Conservation (phyloP, 1,284 basidiomycete species). For the Porodaedalea pini region DNA sequence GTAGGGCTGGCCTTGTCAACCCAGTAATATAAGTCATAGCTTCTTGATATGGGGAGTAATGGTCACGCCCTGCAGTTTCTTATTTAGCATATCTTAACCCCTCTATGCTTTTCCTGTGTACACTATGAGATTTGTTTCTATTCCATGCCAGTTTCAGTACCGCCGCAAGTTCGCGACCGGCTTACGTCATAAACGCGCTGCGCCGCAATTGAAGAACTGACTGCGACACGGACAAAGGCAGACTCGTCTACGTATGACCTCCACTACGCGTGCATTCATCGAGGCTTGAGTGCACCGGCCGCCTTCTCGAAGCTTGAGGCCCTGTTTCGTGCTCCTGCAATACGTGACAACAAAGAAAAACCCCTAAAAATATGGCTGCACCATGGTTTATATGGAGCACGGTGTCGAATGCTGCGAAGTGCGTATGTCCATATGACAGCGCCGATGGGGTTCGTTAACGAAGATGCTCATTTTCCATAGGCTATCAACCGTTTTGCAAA, state of each 20-base stretch:
- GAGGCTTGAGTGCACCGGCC: background rate
- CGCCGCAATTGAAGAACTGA: too few relatives aligned
- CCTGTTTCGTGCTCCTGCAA: background rate
- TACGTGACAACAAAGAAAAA: background rate
- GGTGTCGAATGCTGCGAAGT: slow-evolving; percentile 63
- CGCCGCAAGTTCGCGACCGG: background rate
- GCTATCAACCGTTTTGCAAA: slow-evolving; percentile 72
- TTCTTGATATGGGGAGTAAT: too few relatives aligned
- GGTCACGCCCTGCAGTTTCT: too few relatives aligned
- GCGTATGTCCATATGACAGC: slow-evolving; percentile 21
- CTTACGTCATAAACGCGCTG: background rate
- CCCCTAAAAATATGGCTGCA: background rate
- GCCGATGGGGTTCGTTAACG: background rate
- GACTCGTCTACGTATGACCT: background rate
- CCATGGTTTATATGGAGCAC: slow-evolving; percentile 66
- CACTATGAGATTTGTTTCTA: too few relatives aligned
- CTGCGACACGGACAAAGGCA: too few relatives aligned
- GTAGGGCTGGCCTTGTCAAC: background rate
- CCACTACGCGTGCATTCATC: background rate
- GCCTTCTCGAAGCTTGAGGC: background rate
- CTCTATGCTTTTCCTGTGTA: too few relatives aligned
- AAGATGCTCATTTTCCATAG: slow-evolving; percentile 33
- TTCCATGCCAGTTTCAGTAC: too few relatives aligned
- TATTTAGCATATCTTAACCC: too few relatives aligned
- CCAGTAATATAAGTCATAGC: background rate